Evolutionary conservation across 2,329 filamentous ascomycete genomes (phyloP).

Genomic region (Phoma herbarum): DNA sequence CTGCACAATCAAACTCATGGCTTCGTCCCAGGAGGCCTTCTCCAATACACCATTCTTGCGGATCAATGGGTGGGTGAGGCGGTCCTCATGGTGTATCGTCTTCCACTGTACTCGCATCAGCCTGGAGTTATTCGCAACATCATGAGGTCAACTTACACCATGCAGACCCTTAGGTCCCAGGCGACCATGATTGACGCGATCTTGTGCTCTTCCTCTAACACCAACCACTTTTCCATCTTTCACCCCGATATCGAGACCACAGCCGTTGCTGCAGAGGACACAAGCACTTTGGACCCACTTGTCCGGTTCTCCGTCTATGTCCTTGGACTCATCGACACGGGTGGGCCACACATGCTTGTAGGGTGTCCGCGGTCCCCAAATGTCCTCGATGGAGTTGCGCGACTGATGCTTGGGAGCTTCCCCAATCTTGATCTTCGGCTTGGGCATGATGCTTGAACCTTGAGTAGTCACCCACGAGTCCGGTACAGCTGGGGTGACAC

Average conservation of each 20-base stretch:
- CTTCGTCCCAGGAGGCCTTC: constrained; percentile 21
- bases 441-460: neutral
- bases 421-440: constrained; percentile 3
- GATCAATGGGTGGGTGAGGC: no score
- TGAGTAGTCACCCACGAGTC: neutral
- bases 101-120: no score
- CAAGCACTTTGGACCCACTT: neutral
- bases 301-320: constrained; percentile 6
- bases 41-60: neutral
- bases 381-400: constrained; percentile 14
- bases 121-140: no score
- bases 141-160: no score
- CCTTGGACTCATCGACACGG: constrained; percentile 12
- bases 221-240: no score
- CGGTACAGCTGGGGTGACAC: no score
- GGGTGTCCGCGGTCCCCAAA: constrained; percentile 9
- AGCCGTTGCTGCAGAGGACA: no score
- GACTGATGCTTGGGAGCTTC: constrained; percentile 12
- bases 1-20: constrained; percentile 20
- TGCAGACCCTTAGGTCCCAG: no score
- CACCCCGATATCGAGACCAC: no score
- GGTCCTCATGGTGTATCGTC: no score
- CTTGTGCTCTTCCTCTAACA: no score
- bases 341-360: constrained; percentile 14
- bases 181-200: no score